Percentiles rank a stretch among this genome's conserved stretches.
Conservation (phyloP, 345 rosid genomes). For the Toxicodendron radicans region DNA sequence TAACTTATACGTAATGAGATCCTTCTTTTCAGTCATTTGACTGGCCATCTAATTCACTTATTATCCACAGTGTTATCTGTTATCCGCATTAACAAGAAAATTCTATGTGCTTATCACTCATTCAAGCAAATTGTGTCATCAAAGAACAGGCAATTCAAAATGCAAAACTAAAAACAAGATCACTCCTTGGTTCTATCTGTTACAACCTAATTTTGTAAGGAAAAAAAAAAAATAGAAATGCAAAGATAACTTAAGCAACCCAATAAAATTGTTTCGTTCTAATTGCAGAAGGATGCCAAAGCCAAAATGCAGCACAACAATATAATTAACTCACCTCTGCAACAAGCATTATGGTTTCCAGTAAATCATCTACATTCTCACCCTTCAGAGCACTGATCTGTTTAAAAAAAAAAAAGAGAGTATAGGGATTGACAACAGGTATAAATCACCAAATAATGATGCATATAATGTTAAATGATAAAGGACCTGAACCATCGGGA, state of each 20-base stretch:
- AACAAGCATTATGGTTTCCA: slow-evolving; percentile 97
- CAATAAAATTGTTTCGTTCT: not conserved
- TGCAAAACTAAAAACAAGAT: not conserved
- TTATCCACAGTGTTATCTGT: no score
- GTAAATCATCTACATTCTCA: slow-evolving; percentile 70
- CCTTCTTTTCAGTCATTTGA: no score
- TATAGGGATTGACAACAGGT: slow-evolving; percentile 26
- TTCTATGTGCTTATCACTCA: no score
- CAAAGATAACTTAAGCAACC: slow-evolving; percentile 3
- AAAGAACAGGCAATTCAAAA: no score
- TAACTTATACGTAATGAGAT: no score
- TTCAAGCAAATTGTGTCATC: no score
- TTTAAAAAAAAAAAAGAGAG: slow-evolving; percentile 27
- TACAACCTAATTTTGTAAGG: not conserved
- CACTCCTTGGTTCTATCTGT: not conserved
- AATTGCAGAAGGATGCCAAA: slow-evolving; percentile 10
- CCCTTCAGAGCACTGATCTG: slow-evolving; percentile 99
- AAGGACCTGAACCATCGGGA: slow-evolving; percentile 92
- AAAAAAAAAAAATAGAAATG: not conserved
- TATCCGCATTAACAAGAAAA: no score
- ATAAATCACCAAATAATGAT: slow-evolving; percentile 25
- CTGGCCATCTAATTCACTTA: no score
- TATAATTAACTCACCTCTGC: slow-evolving; percentile 73
- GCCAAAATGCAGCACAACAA: not conserved
- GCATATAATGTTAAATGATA: slow-evolving; percentile 21